Evolutionary conservation across 305 asterid genomes (phyloP).

Genomic region (Solanum hybrid): DNA sequence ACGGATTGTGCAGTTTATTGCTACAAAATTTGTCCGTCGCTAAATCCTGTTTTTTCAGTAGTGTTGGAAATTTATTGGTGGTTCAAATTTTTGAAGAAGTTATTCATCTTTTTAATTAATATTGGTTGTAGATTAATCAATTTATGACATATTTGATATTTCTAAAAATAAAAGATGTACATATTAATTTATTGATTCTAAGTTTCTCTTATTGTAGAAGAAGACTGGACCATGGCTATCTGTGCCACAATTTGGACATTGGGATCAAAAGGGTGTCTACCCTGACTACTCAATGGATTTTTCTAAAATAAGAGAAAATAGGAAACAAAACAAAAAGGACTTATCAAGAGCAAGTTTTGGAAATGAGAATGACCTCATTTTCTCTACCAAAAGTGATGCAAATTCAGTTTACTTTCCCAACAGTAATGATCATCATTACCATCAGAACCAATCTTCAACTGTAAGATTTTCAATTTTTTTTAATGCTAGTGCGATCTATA

Average conservation of each 20-base stretch:
- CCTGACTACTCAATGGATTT: slow-evolving; percentile 89
- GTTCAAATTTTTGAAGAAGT: neutral
- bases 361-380: slow-evolving; percentile 59
- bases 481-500: neutral
- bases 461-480: slow-evolving; percentile 19
- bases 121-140: neutral
- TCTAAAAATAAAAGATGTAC: neutral
- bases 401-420: slow-evolving; percentile 16
- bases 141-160: neutral
- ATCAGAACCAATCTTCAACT: slow-evolving; percentile 36
- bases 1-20: neutral
- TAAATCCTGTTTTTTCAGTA: rapidly evolving
- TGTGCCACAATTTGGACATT: slow-evolving; percentile 89
- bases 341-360: slow-evolving; percentile 76
- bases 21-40: no score
- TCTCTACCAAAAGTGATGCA: slow-evolving; percentile 34
- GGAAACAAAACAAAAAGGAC: slow-evolving; percentile 83
- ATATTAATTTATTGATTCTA: no score
- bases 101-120: neutral
- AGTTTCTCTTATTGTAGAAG: neutral
- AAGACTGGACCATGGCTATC: slow-evolving; percentile 55
- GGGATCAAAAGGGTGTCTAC: slow-evolving; percentile 76
- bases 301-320: slow-evolving; percentile 68
- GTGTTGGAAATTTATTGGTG: neutral
- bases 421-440: slow-evolving; percentile 26